Conservation (phyloP, 805 yeast species). For the Barnettozyma populi region DNA sequence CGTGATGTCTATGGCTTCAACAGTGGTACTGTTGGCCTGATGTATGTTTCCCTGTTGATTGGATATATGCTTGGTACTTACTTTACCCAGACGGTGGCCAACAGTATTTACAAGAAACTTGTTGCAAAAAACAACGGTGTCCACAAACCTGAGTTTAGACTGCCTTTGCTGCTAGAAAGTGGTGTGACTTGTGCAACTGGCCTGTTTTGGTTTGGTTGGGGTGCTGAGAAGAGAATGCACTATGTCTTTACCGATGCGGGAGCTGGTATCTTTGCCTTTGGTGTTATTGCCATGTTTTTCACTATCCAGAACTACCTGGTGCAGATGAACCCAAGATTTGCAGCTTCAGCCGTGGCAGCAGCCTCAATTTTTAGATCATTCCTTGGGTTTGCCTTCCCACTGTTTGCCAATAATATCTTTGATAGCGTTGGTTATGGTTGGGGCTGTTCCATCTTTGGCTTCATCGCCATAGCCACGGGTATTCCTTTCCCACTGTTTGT, state of each 20-base stretch:
- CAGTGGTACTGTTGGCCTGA: constrained; percentile 47
- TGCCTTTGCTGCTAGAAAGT: constrained; percentile 45
- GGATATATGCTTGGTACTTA: constrained; percentile 48
- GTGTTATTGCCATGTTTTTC: constrained; percentile 59
- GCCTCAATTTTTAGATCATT: constrained; percentile 62
- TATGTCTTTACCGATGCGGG: constrained; percentile 67
- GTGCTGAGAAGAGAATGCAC: constrained; percentile 46
- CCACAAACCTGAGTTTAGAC: constrained; percentile 54
- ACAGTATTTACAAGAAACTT: constrained; percentile 33
- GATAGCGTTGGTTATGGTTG: constrained; percentile 56
- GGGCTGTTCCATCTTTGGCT: constrained; percentile 62
- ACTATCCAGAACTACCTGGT: constrained; percentile 64
- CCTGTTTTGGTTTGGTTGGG: constrained; percentile 69
- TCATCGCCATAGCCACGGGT: constrained; percentile 51
- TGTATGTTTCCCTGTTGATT: constrained; percentile 52
- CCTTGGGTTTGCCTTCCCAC: constrained; percentile 66
- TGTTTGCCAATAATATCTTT: constrained; percentile 58
- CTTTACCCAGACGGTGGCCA: constrained; percentile 43
- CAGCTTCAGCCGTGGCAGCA: constrained; percentile 67
- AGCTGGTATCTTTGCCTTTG: constrained; percentile 52
- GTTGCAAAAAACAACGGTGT: constrained; percentile 44
- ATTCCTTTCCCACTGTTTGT: constrained; percentile 65
- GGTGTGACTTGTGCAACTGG: constrained; percentile 55
- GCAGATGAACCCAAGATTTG: constrained; percentile 61
- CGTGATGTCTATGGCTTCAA: constrained; percentile 39